Base-by-base conservation (phyloP, 305 asterid species). In the Euphrasia arctica region DNA sequence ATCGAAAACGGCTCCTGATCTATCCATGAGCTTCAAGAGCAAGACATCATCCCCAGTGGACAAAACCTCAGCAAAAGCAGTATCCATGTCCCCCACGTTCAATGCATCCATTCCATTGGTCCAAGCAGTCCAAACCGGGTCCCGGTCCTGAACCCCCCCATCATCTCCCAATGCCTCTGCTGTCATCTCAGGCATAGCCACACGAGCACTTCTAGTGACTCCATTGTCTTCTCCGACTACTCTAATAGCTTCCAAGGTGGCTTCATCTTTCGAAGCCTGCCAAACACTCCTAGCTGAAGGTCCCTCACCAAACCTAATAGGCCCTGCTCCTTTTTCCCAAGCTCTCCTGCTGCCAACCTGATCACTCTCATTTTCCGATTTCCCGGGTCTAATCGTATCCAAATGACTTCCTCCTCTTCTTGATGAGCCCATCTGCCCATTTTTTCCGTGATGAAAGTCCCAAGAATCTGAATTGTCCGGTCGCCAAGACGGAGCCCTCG, bases 191-290 rank as follows among this genome's bases (percentile, higher is more conserved):
- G 97, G 96, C 61, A 87, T 80, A 31, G 92, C 93, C 11, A 88
- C 95, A 63, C 92, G 85, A 39, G 90, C 85, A 74, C 77, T 78
- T 67, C 96, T 83, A 71, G 83, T 66, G 70, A 72, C 75, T 71
- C 89, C 94, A 76, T 77, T 86, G 57, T 93, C 99, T 31, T 90
- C 99, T 32, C 97, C 96, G 67, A 96, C 99, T 63, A 86, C 95
- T 34, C 99, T 80, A 54, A 94, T 94, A 48, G 99, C 99, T 86
- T 89, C 98, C 77, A 94, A 74, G 36, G 99, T 94, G 34, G 97
- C 96, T 78, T 94, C 99, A 64, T 94, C 99, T 74, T 91, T 91
- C 32, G 99, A 94, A 77, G 99, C 99, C 83, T 91, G 97, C 99
- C 99, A 91, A 29, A 94, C 95, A 60, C 99, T 91, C 82, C 99